Conservation (phyloP, 257 asterid species). For the Nicotiana benthamiana region DNA sequence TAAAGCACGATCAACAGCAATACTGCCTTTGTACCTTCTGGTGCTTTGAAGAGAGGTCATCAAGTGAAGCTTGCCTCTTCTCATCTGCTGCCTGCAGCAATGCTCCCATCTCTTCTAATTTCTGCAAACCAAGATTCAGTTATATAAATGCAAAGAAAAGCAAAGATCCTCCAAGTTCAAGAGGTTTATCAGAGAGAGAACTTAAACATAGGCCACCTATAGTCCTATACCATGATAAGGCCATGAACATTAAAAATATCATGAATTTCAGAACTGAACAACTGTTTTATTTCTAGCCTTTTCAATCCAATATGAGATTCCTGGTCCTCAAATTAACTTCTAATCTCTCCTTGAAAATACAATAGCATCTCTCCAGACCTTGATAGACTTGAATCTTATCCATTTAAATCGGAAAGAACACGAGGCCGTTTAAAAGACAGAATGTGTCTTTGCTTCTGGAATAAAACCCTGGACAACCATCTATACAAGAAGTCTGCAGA, state of each 20-base stretch:
- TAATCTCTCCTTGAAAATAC: background rate
- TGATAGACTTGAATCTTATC: background rate
- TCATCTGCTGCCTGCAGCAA: constrained; percentile 77
- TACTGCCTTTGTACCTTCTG: constrained; percentile 55
- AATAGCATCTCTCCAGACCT: background rate
- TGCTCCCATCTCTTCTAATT: constrained; percentile 62
- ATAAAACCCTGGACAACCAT: background rate
- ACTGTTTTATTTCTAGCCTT: background rate
- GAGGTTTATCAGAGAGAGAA: background rate
- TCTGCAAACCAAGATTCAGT: constrained; percentile 29
- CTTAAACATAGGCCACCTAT: background rate
- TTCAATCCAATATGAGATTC: background rate
- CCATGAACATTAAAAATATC: background rate
- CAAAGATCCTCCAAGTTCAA: constrained; percentile 2
- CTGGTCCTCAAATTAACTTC: background rate
- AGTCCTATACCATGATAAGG: background rate
- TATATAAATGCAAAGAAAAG: background rate
- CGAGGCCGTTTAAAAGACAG: background rate
- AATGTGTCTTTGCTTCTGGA: background rate
- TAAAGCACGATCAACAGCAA: background rate
- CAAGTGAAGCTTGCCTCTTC: constrained; percentile 58
- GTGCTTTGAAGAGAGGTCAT: constrained; percentile 75
- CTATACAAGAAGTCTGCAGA: background rate
- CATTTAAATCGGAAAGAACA: background rate
- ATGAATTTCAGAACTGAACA: background rate